Base-by-base conservation (phyloP, 495 filamentous ascomycete species). In the Aspergillus diversus region DNA sequence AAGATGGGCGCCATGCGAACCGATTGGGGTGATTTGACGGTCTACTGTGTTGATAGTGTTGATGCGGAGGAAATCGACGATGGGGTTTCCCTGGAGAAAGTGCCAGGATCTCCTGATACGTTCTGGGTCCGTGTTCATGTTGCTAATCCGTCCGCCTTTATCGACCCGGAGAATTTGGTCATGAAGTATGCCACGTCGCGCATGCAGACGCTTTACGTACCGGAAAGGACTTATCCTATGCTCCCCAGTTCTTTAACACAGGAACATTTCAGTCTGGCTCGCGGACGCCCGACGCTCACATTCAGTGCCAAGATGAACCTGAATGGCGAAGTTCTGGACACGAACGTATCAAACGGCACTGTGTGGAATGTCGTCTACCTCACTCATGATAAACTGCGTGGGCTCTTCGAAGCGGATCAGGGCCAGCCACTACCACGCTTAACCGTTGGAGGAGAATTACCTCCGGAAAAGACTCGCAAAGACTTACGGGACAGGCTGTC, bases 141-240 rank as follows among this genome's bases (percentile, higher is more conserved):
- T 39, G 95, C 96, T n/a, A 95, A 98, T 69, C 96, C 94, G 2
- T 89, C 93, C 5, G 91, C 95, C n/a, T 90, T 89, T 65, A 81
- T 98, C 57, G 49, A 70, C 2, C 83, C 81, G 12, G 79, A 87
- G 16, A 77, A 86, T 51, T 69, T 75, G 11, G 71, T 91, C 15
- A 86, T 88, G 17, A 75, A 85, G 63, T 83, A 88, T 65, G 93
- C 93, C 0, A 81, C 86, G 35, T 75, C 84, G 34, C 79, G 88
- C 33, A 75, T 83, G 3, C 78, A 88, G 61, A 90, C 85, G 3
- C 75, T 88, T n/a, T 99, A 98, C 67, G 75, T 89, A 7, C 86
- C 91, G 1, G 92, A 94, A 49, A 81, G 86, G 17, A 79, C 83
- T 17, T 87, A 88, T 63, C 80, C 86, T 34, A 96, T 99, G 90